Evolutionary conservation across 345 rosid species (phyloP).

Genomic region (Populus tremula): DNA sequence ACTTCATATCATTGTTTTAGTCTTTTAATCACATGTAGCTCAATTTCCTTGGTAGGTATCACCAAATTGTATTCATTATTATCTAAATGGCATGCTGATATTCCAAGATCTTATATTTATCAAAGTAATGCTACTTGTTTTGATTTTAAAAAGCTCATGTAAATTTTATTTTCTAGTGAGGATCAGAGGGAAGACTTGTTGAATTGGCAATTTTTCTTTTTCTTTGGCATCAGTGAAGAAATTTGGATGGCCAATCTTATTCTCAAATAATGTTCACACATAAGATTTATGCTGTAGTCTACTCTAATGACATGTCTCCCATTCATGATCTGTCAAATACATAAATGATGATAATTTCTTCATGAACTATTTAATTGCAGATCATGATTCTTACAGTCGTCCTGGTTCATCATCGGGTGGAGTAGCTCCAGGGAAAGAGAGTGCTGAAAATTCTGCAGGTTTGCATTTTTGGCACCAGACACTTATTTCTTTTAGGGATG

Average conservation of each 20-base stretch:
- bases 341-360: not conserved
- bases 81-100: too few species aligned
- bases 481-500: not conserved
- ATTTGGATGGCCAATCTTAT: not conserved
- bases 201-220: not conserved
- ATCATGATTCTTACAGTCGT: conserved; percentile 40
- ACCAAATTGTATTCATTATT: not conserved
- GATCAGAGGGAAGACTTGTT: not conserved
- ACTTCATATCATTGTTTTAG: not conserved
- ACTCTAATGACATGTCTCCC: not conserved
- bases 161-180: not conserved
- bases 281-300: not conserved
- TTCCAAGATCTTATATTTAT: not conserved
- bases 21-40: not conserved
- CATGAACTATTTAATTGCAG: conserved; percentile 42
- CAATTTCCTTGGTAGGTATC: not conserved
- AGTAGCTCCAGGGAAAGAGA: conserved; percentile 40
- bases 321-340: not conserved
- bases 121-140: not conserved
- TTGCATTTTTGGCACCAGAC: conserved; percentile 21
- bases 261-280: not conserved
- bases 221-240: not conserved
- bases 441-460: conserved; percentile 45
- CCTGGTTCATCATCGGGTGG: conserved; percentile 60
- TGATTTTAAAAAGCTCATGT: not conserved